Evolutionary conservation across 2,329 filamentous ascomycete genomes (phyloP), one percentile per base, ranked within the genome.

Genomic region (Scopulariopsis brevicaulis): DNA sequence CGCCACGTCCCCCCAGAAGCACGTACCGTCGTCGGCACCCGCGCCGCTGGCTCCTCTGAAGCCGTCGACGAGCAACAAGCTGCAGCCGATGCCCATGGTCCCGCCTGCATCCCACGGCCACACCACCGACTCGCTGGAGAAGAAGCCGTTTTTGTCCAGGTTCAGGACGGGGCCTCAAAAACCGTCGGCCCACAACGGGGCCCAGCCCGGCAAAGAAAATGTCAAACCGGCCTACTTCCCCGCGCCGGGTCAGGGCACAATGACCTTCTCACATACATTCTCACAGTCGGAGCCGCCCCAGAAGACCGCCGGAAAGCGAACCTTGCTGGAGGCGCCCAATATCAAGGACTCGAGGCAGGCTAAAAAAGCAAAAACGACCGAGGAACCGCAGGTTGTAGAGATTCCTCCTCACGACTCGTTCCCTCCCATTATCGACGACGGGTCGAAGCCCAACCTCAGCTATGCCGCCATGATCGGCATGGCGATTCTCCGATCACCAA

Each of bases 401-500:
- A 57, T 62, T 4, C 89, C 90, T 4, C 78, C 86, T 54, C 85
- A 86, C 54, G 82, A 87, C 62, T 86, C 90, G n/a, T 94, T 96
- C 75, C 89, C 91, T 5, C 71, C 77, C 5, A 83, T 96, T 35
- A 77, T 86, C 59, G 94, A 97, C 67, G 90, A 96, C 68, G 93
- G 92, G 65, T 78, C 79, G 58, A 97, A 99, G 70, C 94, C 94
- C 6, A 82, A 85, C 5, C 90, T 93, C 72, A 97, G 92, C 74
- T 99, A 99, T 69, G 93, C 94, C 22, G 89, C 88, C 64, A 80
- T 99, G 64, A 97, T 97, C 63, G 94, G 90, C 68, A 96, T 96
- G 92, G 91, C 94, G 56, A 96, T 99, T 65, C 78, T 97, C 24
- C 85, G 92, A 61, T 90, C 94, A 4, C 86, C 89, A 14, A 84